Base-by-base conservation (phyloP, 1,284 basidiomycete species). In the Cryptococcus hybrid region DNA sequence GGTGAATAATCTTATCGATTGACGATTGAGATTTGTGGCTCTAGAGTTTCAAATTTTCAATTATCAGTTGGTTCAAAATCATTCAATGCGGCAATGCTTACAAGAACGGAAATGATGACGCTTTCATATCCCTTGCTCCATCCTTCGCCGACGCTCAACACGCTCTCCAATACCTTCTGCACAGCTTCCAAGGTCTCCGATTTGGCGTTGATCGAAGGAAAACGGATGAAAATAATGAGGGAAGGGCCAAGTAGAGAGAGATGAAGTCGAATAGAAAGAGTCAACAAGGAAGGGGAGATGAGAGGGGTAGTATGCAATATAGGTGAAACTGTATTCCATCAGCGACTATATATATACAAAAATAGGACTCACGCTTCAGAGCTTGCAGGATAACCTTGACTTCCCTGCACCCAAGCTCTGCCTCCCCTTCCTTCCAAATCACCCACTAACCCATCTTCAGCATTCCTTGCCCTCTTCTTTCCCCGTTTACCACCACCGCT, bases 401-500 rank as follows among this genome's bases (percentile, higher is more conserved):
- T 30, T 30, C 30, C 30, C 30, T 30, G 30, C 4, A 30, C 30
- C 81, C 0, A 82, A 70, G 18, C 18, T 18, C 18, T 18, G 18
- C 61, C 83, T 86, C 37, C 85, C 69, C 3, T 83, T 1, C 82
- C 79, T 48, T 77, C 75, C 11, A 78, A 60, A 4, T 80, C 71
- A 53, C 83, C 85, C 69, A 94, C 86, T 7, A 89, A 78, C 64
- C 88, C 88, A 62, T 91, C 90, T 34, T 86, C 89, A 69, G 89
- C 88, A 52, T 83, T 86, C 38, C 86, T 82, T 15, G 83, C 82
- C 85, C 84, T 65, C 85, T 86, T 68, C 81, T 86, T 7, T 75
- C 79, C 18, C 18, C 18, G 18, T 30, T 81, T 86, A 6, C 75
- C 79, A 56, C 79, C 81, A 40, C 65, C 30, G 66, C 61, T 40